Conservation (phyloP, 257 asterid genomes). For the Lantana camara region DNA sequence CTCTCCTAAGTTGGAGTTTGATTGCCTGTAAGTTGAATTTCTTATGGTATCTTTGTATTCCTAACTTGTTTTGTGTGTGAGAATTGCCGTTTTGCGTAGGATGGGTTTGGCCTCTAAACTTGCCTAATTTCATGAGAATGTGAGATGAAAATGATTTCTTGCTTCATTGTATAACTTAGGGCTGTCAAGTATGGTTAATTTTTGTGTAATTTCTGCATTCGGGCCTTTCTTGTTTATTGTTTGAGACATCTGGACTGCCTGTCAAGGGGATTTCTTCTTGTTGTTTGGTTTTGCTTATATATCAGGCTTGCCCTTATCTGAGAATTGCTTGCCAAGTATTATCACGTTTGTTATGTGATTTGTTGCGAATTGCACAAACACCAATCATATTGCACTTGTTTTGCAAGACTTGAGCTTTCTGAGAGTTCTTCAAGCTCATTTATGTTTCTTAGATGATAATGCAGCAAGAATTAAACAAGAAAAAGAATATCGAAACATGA, state of each 20-base stretch:
- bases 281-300: too few species aligned
- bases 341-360: too few species aligned
- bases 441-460: background rate
- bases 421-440: background rate
- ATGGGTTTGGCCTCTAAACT: background rate
- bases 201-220: background rate
- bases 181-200: background rate
- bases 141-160: background rate
- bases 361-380: too few species aligned
- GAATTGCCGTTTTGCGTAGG: background rate
- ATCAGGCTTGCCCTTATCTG: too few species aligned
- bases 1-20: conserved; percentile 18
- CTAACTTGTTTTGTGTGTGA: conserved; percentile 1
- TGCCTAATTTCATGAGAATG: too few species aligned
- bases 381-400: too few species aligned
- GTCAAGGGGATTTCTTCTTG: background rate
- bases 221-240: too few species aligned
- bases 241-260: too few species aligned
- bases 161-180: background rate
- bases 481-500: too few species aligned
- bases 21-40: background rate
- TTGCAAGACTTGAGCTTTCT: background rate
- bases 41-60: too few species aligned
- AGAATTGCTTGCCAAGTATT: too few species aligned
- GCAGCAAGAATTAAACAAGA: background rate